A percentile compares a stretch with the other conserved stretches of the same genome.
These are phyloP conservation scores for Lactuca saligna DNA, from an alignment of 129 eudicot species.

Conservation along the genomic window DNA sequence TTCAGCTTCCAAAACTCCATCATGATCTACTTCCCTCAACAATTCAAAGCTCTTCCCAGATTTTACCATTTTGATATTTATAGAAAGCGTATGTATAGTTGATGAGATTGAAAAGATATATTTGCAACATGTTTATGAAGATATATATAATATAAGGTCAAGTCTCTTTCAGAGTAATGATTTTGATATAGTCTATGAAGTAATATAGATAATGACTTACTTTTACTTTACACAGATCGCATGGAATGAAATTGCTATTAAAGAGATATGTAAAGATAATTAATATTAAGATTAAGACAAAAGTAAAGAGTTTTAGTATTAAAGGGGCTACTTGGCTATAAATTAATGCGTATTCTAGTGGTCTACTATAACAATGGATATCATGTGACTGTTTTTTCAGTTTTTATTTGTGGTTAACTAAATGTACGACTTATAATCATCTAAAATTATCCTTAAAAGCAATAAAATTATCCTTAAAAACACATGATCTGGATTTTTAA, in stretches of 20 bases:
- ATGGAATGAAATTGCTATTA: constrained; percentile 6
- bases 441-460: background rate
- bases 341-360: background rate
- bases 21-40: background rate
- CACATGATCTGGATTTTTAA: background rate
- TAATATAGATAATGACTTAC: constrained; percentile 12
- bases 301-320: background rate
- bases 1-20: constrained; percentile 22
- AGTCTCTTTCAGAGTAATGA: background rate
- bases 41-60: background rate
- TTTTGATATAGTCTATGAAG: background rate
- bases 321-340: background rate
- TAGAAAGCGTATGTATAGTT: background rate
- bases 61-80: background rate
- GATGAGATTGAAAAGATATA: no score
- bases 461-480: background rate
- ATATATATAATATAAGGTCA: constrained; percentile 5
- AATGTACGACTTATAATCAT: background rate
- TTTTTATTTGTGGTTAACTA: background rate
- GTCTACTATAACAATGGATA: background rate
- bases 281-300: background rate
- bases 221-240: constrained; percentile 15
- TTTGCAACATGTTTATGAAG: background rate
- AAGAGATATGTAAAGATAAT: background rate
- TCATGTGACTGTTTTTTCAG: background rate